A percentile compares a stretch with the other conserved stretches of the same genome.
These are phyloP conservation scores for Lasiosphaeris hirsuta DNA, from an alignment of 495 filamentous ascomycete species.

Conservation along the genomic window DNA sequence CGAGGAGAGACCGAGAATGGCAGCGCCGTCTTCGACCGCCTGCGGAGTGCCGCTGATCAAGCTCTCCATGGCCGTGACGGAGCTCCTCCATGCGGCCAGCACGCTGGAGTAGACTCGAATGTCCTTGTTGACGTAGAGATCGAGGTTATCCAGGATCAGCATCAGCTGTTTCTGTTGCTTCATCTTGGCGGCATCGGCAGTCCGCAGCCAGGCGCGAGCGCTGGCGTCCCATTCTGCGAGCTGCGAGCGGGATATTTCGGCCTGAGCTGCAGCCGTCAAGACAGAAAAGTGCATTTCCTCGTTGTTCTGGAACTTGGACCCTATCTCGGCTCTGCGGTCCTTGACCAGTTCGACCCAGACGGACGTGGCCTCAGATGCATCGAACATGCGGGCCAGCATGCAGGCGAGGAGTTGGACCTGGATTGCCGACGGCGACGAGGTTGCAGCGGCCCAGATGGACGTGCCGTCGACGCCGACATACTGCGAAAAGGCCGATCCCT, in stretches of 20 bases:
- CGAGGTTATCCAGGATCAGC: constrained; percentile 36
- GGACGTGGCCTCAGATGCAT: constrained; percentile 32
- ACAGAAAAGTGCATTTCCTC: constrained; percentile 4
- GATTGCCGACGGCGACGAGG: background rate
- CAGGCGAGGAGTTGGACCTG: constrained; percentile 32
- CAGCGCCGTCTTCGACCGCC: constrained; percentile 18
- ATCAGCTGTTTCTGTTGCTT: constrained; percentile 25
- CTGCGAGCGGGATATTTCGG: constrained; percentile 25
- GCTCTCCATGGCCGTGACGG: constrained; percentile 24
- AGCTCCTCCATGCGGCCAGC: constrained; percentile 27
- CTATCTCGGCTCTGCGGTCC: constrained; percentile 14
- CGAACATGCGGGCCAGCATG: constrained; percentile 35
- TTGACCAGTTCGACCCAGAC: constrained; percentile 32
- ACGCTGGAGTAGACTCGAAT: constrained; percentile 28
- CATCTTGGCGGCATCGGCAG: constrained; percentile 25
- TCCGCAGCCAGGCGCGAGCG: constrained; percentile 34
- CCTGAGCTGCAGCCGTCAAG: constrained; percentile 13
- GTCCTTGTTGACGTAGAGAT: constrained; percentile 18
- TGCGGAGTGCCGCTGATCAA: constrained; percentile 27
- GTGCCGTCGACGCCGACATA: constrained; percentile 7
- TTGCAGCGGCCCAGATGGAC: constrained; percentile 9
- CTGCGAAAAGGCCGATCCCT: constrained; percentile 1
- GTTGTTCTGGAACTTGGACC: background rate
- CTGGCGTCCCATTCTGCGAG: constrained; percentile 39
- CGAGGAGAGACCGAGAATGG: constrained; percentile 29